Base-by-base conservation (phyloP, 1,284 basidiomycete species). In the Sanghuangporus weigelae region DNA sequence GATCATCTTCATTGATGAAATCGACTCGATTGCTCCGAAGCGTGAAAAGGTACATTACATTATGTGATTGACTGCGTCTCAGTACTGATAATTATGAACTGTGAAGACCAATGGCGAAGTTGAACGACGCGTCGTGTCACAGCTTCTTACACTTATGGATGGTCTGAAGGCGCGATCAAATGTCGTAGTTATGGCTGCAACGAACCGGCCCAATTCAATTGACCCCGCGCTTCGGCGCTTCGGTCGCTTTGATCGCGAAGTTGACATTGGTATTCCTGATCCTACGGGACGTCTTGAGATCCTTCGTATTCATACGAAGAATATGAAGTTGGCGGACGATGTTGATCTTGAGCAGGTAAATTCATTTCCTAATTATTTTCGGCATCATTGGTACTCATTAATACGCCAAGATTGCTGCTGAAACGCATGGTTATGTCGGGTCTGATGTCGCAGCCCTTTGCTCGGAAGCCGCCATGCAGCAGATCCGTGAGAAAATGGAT, bases 1-100 rank as follows among this genome's bases (percentile, higher is more conserved):
- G 44, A 99, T 99, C 81, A 99, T 99, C 80, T 99, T 99, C 81
- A 97, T 97, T 73, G 96, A 99, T 78, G 96, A 99, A 80, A 93
- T 99, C 70, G 97, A 99, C 75, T 97, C 96, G 0, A 99, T 99
- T 71, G 97, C 96, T 14, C 97, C 97, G 36, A 99, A 99, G 81
- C 94, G 96, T 85, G 96, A 99, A 81, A 98, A 99, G 86, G 89
- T 87, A 63, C 23, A 80, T 73, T n/a, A 7, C 23, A n/a, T 54
- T 36, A 19, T 26, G 2, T 8, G 11, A n/a, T 42, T 2, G 39
- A 42, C 31, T 19, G 10, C 40, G 63, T 36, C 48, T 50, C 57
- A 57, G 39, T 46, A 75, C 57, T 21, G 23, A 10, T 58, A 66
- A 7, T 21, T 58, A 31, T 1, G 56, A 63, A 49, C 23, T 44